Base-by-base conservation (phyloP, 1,284 basidiomycete species). In the Termitomyces sp. region DNA sequence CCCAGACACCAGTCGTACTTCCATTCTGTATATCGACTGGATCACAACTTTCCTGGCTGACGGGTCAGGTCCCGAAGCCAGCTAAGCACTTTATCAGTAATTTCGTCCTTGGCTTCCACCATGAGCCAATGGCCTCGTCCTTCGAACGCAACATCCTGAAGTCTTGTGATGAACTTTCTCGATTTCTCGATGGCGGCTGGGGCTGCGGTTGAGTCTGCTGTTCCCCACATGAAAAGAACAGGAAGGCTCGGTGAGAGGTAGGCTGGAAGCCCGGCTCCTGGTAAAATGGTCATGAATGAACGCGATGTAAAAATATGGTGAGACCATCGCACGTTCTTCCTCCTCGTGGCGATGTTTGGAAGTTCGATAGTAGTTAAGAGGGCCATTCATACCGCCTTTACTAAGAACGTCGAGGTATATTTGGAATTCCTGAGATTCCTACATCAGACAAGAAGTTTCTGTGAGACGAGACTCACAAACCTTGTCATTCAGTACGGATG, bases 321-420 rank as follows among this genome's bases (percentile, higher is more conserved):
- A 15, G 28, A 3, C 3, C 43, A 5, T 50, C 62, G 45, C 54
- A 82, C 85, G 79, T 64, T 68, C 65, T 68, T 89, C 87, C 67
- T 90, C 87, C 15, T 84, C 77, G 64, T 79, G 79, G 19, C 84
- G 75, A 55, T 72, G 57, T 58, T 75, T 74, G 15, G 70, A 67
- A 2, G 84, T 87, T 28, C 84, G 78, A 60, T 89, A 89, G 65
- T 88, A 90, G 55, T 84, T 85, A 10, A 88, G 67, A 2, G 87
- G 84, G 0, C 85, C 85, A 21, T 74, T 73, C 81, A 89, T 82
- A 15, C 58, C 58, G n/a, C 79, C 78, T 57, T 74, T 70, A 17
- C 67, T 62, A 17, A 78, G 73, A 54, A 76, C 70, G 10, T 72
- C 64, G 15, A 73, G 19, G 59, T 86, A 82, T 57, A 78, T 77